Base-by-base conservation (phyloP, 1,139 yeast species). In the Suhomyces choctaworum region DNA sequence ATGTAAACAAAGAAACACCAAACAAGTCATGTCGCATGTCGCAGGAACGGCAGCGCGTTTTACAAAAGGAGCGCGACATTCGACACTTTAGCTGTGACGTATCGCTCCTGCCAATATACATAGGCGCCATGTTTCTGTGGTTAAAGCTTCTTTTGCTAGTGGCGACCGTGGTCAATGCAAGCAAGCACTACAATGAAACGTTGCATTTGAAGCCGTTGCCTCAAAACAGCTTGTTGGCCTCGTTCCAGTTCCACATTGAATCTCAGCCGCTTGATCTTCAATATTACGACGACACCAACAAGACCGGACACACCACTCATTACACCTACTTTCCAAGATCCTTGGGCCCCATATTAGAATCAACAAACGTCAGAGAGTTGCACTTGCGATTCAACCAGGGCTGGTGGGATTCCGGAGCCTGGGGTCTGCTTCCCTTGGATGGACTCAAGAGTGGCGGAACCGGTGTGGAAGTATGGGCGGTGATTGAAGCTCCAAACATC, bases 401-500 rank as follows among this genome's bases (percentile, higher is more conserved):
- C 1, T 85, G 92, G 82, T 92, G 97, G 95, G 96, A 92, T 52
- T 69, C 90, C 0, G 87, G 84, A 41, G 65, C 75, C 5, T 92
- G 97, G 95, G 98, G 98, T 0, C 65, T 72, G 31, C 70, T 87
- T 32, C 97, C 97, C 0, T 64, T 67, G 31, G 64, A 78, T 47
- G 99, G 99, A 0, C 53, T 60, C 9, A 66, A 63, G 38, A 73
- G 90, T 35, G 98, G 98, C 15, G 98, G 98, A 2, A 85, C 94
- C 3, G 99, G 99, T 22, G 96, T 92, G 8, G 99, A 94, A 58
- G 56, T 92, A 8, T 87, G 95, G 87, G 94, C 97, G 0, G 72
- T 80, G 31, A 74, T 92, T 16, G 94, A 84, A 51, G 92, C 94
- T 0, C 62, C 60, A 1, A 52, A 70, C 20, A 61, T 73, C 28